Conservation (phyloP, 202 grass and related monocot species). For the Panicum hallii region DNA sequence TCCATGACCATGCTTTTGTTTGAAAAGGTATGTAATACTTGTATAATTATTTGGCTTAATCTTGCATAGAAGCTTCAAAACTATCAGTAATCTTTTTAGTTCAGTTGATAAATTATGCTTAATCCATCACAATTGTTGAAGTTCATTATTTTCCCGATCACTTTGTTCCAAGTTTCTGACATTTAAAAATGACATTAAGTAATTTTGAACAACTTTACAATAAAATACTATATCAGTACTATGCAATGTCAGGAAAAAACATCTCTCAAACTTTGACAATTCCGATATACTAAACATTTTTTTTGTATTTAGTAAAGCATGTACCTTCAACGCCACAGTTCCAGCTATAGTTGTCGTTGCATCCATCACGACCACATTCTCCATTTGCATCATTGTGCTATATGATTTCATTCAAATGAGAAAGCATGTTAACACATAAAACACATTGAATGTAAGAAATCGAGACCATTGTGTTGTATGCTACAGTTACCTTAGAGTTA, state of each 20-base stretch:
- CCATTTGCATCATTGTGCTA: constrained; percentile 99
- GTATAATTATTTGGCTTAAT: constrained; percentile 16
- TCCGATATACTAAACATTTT: constrained; percentile 24
- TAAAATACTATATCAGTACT: constrained; percentile 14
- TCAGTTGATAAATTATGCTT: constrained; percentile 30
- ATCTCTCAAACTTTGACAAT: constrained; percentile 3
- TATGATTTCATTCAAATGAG: constrained; percentile 50
- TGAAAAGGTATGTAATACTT: constrained; percentile 10
- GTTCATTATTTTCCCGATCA: neutral
- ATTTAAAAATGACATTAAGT: neutral
- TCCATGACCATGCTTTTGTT: constrained; percentile 20
- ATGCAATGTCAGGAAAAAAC: constrained; percentile 9
- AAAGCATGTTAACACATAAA: constrained; percentile 35
- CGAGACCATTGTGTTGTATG: constrained; percentile 2
- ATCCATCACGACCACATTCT: constrained; percentile 83
- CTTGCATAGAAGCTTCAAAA: constrained; percentile 9
- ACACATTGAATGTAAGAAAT: constrained; percentile 11
- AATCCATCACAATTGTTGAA: constrained; percentile 19
- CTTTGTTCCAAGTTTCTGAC: neutral
- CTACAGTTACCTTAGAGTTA: constrained; percentile 80
- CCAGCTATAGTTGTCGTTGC: constrained; percentile 97
- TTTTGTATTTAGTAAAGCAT: constrained; percentile 28
- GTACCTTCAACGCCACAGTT: constrained; percentile 99
- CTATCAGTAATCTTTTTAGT: constrained; percentile 29
- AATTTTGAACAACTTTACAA: constrained; percentile 11